These are phyloP conservation scores for carrot (Daucus carota) DNA, from an alignment of 129 eudicot species.

Conservation along the genomic window DNA sequence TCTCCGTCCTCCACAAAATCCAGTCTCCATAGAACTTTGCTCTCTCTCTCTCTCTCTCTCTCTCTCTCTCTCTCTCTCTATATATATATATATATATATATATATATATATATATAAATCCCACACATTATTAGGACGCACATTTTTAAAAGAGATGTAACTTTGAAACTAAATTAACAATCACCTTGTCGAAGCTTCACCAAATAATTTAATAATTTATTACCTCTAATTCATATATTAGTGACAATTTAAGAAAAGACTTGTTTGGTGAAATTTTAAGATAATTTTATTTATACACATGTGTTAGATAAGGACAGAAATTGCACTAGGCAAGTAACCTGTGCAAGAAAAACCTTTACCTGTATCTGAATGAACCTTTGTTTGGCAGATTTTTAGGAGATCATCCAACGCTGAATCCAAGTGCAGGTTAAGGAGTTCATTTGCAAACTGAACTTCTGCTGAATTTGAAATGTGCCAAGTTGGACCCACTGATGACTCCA, in stretches of 20 bases:
- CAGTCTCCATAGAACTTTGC: too few species aligned
- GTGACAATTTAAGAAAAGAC: background rate
- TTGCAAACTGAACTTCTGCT: constrained; percentile 81
- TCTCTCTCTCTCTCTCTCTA: too few species aligned
- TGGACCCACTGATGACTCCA: constrained; percentile 41
- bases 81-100: too few species aligned
- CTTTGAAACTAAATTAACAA: background rate
- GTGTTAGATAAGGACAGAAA: background rate
- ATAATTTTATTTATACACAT: background rate
- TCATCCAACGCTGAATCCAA: constrained; percentile 75
- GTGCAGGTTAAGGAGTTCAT: constrained; percentile 78
- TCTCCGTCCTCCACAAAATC: too few species aligned
- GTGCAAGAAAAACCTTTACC: constrained; percentile 27
- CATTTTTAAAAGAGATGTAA: background rate
- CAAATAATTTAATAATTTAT: background rate
- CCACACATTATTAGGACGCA: background rate
- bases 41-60: too few species aligned
- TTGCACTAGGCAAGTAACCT: background rate
- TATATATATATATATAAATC: background rate
- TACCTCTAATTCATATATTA: background rate
- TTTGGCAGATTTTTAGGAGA: constrained; percentile 69
- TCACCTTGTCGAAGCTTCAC: background rate
- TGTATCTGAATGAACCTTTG: constrained; percentile 81
- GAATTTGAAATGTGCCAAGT: constrained; percentile 80
- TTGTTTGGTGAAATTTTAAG: background rate